These are phyloP conservation scores for Wilcoxina mikolae DNA, from an alignment of 495 filamentous ascomycete species.

Conservation along the genomic window DNA sequence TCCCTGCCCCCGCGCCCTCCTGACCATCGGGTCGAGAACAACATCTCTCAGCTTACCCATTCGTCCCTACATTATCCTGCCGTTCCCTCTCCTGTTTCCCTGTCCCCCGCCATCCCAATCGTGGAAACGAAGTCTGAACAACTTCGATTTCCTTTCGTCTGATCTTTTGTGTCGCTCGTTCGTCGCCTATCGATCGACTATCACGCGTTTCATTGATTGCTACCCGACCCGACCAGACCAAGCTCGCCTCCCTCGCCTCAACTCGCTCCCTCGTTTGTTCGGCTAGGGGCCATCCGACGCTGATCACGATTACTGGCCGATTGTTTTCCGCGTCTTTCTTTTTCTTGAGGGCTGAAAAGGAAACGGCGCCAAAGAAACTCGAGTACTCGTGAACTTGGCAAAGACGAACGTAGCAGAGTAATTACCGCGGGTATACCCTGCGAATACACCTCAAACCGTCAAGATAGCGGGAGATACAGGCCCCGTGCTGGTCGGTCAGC, in stretches of 20 bases:
- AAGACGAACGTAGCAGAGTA: no score
- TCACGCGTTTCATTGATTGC: background rate
- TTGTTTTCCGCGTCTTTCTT: background rate
- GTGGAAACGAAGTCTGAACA: background rate
- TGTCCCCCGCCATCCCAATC: background rate
- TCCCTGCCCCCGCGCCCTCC: background rate
- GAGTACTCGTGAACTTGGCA: background rate
- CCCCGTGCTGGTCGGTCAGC: background rate
- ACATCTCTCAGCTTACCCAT: background rate
- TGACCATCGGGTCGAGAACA: background rate
- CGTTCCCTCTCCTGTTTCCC: background rate
- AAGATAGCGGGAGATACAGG: background rate
- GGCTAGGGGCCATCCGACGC: background rate
- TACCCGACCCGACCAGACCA: background rate
- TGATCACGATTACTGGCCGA: background rate
- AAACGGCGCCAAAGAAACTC: background rate
- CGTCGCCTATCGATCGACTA: background rate
- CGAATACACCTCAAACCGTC: background rate
- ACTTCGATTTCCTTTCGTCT: conserved; percentile 1
- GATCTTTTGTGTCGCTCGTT: conserved; percentile 6
- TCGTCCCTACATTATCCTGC: background rate
- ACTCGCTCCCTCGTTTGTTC: background rate
- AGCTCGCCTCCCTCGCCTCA: background rate
- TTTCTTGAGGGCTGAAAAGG: background rate
- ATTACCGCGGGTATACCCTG: no score